Conservation (phyloP, 768 basidiomycete genomes). For the Xanthoconium stramineum region DNA sequence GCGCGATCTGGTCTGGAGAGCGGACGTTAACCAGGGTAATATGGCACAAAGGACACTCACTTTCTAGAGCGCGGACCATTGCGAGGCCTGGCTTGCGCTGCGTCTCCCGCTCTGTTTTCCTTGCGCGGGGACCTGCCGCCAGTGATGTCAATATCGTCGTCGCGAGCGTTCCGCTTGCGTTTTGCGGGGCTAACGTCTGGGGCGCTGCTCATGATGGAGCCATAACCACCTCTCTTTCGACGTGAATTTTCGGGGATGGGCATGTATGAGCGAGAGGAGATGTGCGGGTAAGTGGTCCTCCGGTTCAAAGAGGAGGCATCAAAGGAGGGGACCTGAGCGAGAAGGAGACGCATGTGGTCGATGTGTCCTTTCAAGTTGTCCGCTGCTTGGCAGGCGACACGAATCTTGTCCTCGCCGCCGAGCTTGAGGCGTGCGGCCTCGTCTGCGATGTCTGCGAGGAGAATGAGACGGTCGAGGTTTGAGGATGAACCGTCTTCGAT, state of each 20-base stretch:
- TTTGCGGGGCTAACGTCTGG: conserved; percentile 64
- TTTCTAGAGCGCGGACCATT: conserved; percentile 57
- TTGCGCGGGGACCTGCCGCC: conserved; percentile 60
- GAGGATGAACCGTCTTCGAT: conserved; percentile 59
- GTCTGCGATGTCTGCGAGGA: conserved; percentile 91
- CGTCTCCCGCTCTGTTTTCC: conserved; percentile 45
- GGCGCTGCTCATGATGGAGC: conserved; percentile 48
- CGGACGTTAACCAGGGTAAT: background rate
- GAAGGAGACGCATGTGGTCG: conserved; percentile 57
- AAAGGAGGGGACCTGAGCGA: conserved; percentile 62
- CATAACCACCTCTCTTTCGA: conserved; percentile 53
- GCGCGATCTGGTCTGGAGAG: conserved; percentile 55
- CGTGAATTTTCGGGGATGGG: conserved; percentile 69
- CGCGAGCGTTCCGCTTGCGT: conserved; percentile 54
- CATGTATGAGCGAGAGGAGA: conserved; percentile 64
- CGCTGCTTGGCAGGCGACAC: conserved; percentile 87
- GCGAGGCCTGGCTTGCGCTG: conserved; percentile 43
- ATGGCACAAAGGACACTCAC: conserved; percentile 36
- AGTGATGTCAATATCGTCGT: conserved; percentile 61
- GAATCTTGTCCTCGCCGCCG: conserved; percentile 97
- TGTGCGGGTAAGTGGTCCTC: conserved; percentile 73
- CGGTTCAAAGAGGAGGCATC: conserved; percentile 55
- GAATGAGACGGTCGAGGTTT: conserved; percentile 76
- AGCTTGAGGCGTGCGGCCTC: conserved; percentile 89
- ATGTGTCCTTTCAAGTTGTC: conserved; percentile 76